Base-by-base conservation (phyloP, 2,329 filamentous ascomycete genomes). In the Penicillium sp. region DNA sequence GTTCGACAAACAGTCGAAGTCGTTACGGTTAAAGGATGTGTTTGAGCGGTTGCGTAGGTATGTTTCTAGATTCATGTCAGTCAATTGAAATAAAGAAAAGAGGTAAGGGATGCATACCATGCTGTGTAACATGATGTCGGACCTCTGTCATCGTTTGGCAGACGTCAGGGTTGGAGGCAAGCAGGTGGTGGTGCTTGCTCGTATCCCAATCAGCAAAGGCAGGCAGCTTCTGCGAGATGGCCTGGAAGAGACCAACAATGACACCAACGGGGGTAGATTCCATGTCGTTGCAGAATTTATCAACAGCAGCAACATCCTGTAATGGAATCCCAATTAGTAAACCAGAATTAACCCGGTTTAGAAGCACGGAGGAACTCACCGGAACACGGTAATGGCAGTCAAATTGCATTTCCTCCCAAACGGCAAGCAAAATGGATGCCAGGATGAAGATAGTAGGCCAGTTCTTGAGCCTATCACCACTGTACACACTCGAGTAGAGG, bases 391-490 rank as follows among this genome's bases (percentile, higher is more conserved):
- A 97, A 77, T 96, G 90, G 81, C 90, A 95, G 77, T 97, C 93
- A 69, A 97, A 97, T 74, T 97, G 92, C 86, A 97, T 97, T 81
- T 96, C 89, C 74, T 97, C 93, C 93, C 93, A 97, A 20, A 97
- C 91, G 11, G 90, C 90, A 48, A 97, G 82, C 33, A 97, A 84
- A 61, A 97, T 94, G 4, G 90, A 92, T 9, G 92, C 93, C 56
- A 97, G 82, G 84, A 97, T 95, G 82, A 97, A 97, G 72, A 97
- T 97, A 49, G 92, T 97, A 1, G 93, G 93, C 93, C 93, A 97
- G 79, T 97, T 96, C 85, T 96, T 97, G 65, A 97, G 84, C 75
- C 95, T 93, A 74, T 97, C 93, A 59, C 93, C 93, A 66, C 89
- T 95, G 82, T 97, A 97, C 46, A 97, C 93, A 62, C 91, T 96